Evolutionary conservation across 306 rosid species (phyloP), one percentile per base, ranked within the genome.

Genomic region (Castanea crenata): DNA sequence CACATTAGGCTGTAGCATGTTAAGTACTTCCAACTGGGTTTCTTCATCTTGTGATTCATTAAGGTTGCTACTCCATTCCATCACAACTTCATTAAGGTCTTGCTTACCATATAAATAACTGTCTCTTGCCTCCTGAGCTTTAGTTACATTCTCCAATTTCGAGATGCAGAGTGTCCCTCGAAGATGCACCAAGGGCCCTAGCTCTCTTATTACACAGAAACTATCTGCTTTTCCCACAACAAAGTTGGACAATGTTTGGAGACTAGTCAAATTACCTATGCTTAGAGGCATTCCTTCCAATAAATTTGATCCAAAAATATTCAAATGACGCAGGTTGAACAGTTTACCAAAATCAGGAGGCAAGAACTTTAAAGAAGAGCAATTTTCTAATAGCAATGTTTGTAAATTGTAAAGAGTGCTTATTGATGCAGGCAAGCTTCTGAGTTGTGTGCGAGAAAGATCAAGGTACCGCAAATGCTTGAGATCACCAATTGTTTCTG

Each of bases 381-480:
- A 76, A 18, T n/a, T 14, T 7, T 32, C 13, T 11, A 65, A 52
- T 19, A 25, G 3, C 61, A 76, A 32, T 49, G 65, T 67, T 27
- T 77, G 74, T 16, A 68, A 68, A 49, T 77, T 68, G 74, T 63
- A 67, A 16, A 77, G 80, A 32, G 16, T 12, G n/a, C 65, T 6
- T 54, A 55, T 54, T n/a, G 74, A 77, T 35, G 54, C 19, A 2
- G 80, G 74, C 23, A 77, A 20, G 29, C 65, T 4, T 52, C 20
- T 31, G n/a, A 77, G 16, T 0, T 5, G 0, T 0, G 74, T 65
- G 16, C 3, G 1, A 34, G 74, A 77, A 19, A 77, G 34, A 44
- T 77, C 74, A 65, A 77, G 74, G 25, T 69, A 69, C 18, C 75
- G 69, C 10, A 78, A 25, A 46, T 65, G 65, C 65, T 77, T 77